Percentiles rank a stretch among this genome's conserved stretches.
Evolutionary conservation across 345 rosid species (phyloP).

Genomic region (Excoecaria agallocha): DNA sequence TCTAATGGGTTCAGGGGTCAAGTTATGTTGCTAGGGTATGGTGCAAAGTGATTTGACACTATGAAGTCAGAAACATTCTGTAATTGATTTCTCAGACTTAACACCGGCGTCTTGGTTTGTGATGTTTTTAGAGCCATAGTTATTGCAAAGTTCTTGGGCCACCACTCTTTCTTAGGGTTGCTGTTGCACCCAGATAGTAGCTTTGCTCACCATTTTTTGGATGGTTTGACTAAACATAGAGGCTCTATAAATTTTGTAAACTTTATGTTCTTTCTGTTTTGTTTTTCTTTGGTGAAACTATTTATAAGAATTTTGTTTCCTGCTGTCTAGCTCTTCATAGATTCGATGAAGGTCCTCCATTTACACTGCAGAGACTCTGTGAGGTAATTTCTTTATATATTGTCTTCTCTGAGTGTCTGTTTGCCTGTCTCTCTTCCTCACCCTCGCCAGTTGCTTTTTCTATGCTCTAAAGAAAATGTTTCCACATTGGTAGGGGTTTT

Average conservation of each 20-base stretch:
- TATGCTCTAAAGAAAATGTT: not conserved
- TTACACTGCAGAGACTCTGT: constrained; percentile 89
- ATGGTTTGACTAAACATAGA: not conserved
- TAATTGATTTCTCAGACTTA: not conserved
- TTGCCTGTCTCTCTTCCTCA: not conserved
- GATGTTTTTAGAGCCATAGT: not conserved
- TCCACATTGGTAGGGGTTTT: not conserved
- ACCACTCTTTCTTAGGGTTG: not conserved
- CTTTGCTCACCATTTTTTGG: not conserved
- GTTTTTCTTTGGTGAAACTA: not conserved
- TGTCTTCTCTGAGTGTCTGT: not conserved
- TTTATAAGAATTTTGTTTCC: constrained; percentile 7
- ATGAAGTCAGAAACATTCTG: not conserved
- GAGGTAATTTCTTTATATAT: constrained; percentile 49
- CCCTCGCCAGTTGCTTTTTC: not conserved
- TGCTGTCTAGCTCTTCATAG: constrained; percentile 57
- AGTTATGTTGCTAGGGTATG: not conserved
- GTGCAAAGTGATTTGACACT: not conserved
- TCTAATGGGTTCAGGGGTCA: not conserved
- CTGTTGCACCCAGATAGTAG: not conserved
- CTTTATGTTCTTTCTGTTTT: not conserved
- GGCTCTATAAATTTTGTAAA: not conserved
- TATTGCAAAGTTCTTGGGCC: not conserved
- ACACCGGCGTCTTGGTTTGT: not conserved
- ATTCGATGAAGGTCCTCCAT: constrained; percentile 88